Base-by-base conservation (phyloP, 2,329 filamentous ascomycete genomes). In the Paracoccidioides lutzii region DNA sequence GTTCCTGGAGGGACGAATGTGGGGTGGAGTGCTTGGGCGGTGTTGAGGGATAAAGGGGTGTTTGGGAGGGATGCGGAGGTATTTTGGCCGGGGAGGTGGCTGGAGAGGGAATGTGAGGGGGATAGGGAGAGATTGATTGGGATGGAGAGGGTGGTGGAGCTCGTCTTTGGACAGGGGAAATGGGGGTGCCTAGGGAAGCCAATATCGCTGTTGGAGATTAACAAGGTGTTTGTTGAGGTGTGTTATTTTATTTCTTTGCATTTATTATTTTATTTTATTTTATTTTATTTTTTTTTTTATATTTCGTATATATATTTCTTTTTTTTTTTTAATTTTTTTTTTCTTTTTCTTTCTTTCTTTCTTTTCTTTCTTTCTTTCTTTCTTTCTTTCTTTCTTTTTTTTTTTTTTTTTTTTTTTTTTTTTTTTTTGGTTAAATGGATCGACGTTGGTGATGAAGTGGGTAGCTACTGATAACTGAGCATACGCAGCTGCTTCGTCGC, bases 51-150 rank as follows among this genome's bases (percentile, higher is more conserved):
- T 49, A 50, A 58, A 15, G 50, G 43, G 9, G 57, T 65, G 9
- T 67, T 59, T 44, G 64, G 63, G 1, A 28, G 59, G 5, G 60
- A 77, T 57, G 70, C 72, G 2, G 64, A 71, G 38, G 55, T 71
- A 0, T 80, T 75, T 61, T 66, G 71, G 28, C 78, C 78, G 0
- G 76, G 77, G 52, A 69, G 78, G 45, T 80, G 77, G 75, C 60
- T 80, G 32, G 15, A 9, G 67, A 75, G 22, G 52, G 15, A 15
- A 35, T 15, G 14, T 12, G 55, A 49, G 14, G 22, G 2, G 8
- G 52, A 57, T 5, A 32, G n/a, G 10, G 45, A 54, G 35, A 40
- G 32, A 10, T 35, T 55, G 22, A 33, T 33, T 49, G n/a, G 10
- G 12, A 55, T 55, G 53, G 38, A 58, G 33, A 32, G 53, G 15